Conservation (phyloP, 2,329 filamentous ascomycete species). For the Furcasterigmium sp. region DNA sequence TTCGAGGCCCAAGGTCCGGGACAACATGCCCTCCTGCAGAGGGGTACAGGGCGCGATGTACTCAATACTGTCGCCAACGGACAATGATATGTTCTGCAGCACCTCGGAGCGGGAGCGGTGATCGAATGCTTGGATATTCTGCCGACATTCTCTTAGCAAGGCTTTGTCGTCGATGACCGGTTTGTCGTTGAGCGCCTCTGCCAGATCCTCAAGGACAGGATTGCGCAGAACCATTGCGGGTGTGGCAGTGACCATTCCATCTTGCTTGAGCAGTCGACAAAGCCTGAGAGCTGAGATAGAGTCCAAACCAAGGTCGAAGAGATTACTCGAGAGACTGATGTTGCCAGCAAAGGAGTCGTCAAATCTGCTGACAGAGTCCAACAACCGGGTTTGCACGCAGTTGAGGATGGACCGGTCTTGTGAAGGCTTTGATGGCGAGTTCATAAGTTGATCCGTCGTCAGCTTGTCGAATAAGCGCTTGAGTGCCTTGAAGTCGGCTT, state of each 20-base stretch:
- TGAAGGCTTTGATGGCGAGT: constrained; percentile 27
- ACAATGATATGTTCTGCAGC: constrained; percentile 21
- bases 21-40: constrained; percentile 82
- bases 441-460: constrained; percentile 55
- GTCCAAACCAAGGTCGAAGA: constrained; percentile 84
- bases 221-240: constrained; percentile 65
- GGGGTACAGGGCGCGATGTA: constrained; percentile 78
- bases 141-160: constrained; percentile 43
- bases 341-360: constrained; percentile 20
- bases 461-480: constrained; percentile 60
- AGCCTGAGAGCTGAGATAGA: constrained; percentile 79
- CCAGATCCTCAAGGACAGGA: constrained; percentile 43
- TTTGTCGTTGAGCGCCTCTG: constrained; percentile 24
- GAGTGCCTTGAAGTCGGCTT: constrained; percentile 70
- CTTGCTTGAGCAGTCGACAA: constrained; percentile 55
- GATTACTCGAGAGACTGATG: constrained; percentile 54
- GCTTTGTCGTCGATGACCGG: constrained; percentile 10
- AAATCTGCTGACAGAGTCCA: not conserved
- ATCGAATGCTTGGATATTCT: constrained; percentile 57
- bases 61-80: constrained; percentile 49
- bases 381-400: not conserved
- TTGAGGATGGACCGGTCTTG: not conserved
- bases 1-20: constrained; percentile 54
- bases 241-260: constrained; percentile 55
- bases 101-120: constrained; percentile 57